Conservation (phyloP, 2,329 filamentous ascomycete species). For the Fusarium nodosum region DNA sequence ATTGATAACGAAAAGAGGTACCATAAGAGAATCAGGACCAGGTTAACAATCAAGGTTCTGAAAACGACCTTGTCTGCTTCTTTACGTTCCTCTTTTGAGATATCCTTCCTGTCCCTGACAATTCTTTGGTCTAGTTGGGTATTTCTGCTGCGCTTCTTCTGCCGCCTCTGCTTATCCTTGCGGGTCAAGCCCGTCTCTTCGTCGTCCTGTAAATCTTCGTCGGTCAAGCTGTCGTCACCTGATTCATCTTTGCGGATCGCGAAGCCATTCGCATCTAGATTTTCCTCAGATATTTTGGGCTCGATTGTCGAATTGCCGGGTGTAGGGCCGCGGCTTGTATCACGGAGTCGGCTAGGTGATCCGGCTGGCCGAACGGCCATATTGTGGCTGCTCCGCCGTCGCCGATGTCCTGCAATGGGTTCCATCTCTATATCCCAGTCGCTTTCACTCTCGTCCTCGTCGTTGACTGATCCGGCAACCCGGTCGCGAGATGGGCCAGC, state of each 20-base stretch:
- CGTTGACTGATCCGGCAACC: constrained; percentile 30
- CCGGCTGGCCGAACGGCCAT: constrained; percentile 50
- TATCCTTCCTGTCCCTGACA: constrained; percentile 65
- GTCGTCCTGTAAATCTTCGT: constrained; percentile 83
- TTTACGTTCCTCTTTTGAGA: constrained; percentile 79
- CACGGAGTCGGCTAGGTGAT: constrained; percentile 49
- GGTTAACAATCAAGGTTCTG: constrained; percentile 78
- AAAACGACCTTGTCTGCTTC: constrained; percentile 81
- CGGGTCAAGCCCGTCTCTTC: constrained; percentile 90
- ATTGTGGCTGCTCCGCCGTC: constrained; percentile 67
- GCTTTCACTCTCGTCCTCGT: constrained; percentile 55
- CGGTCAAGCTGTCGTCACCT: constrained; percentile 71
- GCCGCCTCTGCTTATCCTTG: constrained; percentile 77
- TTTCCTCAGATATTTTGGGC: constrained; percentile 63
- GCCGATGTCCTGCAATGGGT: constrained; percentile 66
- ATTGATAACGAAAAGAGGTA: constrained; percentile 93
- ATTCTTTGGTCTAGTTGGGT: constrained; percentile 79
- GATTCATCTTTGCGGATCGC: constrained; percentile 51
- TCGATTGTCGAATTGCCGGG: constrained; percentile 55
- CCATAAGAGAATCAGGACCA: constrained; percentile 87
- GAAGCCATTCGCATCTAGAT: constrained; percentile 47
- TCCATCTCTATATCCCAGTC: constrained; percentile 69
- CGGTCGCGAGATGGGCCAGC: constrained; percentile 39
- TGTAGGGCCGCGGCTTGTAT: constrained; percentile 39
- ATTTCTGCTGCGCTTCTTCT: constrained; percentile 75